Percentiles rank a stretch among this genome's conserved stretches.
These are phyloP conservation scores for Choanephora cucurbitarum DNA, from an alignment of 371 early-diverging fungal genomes.

Conservation along the genomic window DNA sequence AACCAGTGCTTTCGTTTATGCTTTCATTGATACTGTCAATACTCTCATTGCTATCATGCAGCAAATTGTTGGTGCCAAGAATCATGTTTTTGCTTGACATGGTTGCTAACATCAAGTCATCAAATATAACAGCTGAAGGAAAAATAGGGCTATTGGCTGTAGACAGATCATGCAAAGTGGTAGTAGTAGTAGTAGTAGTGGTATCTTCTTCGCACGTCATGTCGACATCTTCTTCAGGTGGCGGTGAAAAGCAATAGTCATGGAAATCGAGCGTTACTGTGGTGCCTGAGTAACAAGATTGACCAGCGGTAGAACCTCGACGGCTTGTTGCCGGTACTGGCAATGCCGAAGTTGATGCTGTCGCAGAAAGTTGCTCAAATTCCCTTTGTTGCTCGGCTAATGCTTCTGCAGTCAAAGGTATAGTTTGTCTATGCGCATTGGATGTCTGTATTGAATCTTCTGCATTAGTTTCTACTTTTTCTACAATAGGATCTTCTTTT, in stretches of 20 bases:
- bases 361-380: constrained; percentile 1
- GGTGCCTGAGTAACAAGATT: constrained; percentile 40
- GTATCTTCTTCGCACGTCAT: constrained; percentile 16
- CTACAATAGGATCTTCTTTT: constrained; percentile 2
- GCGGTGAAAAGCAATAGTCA: constrained; percentile 49
- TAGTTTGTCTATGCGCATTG: background rate
- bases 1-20: constrained; percentile 6
- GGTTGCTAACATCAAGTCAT: constrained; percentile 13
- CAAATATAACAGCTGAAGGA: constrained; percentile 9
- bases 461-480: background rate
- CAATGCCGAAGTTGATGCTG: background rate
- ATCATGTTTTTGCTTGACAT: background rate
- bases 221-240: constrained; percentile 25
- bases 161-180: constrained; percentile 10
- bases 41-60: background rate
- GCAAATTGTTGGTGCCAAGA: background rate
- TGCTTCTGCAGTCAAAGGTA: constrained; percentile 19
- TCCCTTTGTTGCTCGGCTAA: constrained; percentile 28
- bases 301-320: constrained; percentile 12
- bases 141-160: constrained; percentile 13
- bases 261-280: constrained; percentile 49
- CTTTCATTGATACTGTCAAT: constrained; percentile 9
- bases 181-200: background rate
- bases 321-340: background rate
- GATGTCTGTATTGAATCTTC: no score